These are phyloP conservation scores for Tagetes erecta DNA, from an alignment of 129 eudicot species.

Conservation along the genomic window DNA sequence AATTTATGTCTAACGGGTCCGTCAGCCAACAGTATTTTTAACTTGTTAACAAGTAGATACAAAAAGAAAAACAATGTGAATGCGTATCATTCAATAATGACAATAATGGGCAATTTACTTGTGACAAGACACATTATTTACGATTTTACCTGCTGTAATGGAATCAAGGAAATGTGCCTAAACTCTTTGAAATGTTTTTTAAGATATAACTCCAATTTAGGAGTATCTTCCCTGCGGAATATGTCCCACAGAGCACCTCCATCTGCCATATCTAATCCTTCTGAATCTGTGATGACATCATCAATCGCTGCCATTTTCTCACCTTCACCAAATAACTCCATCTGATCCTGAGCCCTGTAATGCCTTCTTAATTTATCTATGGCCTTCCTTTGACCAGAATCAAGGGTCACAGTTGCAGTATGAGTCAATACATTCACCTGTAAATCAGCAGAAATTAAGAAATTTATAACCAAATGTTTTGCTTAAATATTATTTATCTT, in stretches of 20 bases:
- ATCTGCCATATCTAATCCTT: constrained; percentile 25
- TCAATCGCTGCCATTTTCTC: background rate
- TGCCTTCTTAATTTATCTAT: constrained; percentile 29
- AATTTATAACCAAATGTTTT: background rate
- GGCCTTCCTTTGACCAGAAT: background rate
- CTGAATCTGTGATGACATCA: background rate
- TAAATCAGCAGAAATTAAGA: background rate
- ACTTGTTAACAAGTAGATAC: background rate
- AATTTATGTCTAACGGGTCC: background rate
- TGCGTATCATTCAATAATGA: too few relatives aligned
- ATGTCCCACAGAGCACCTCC: constrained; percentile 78
- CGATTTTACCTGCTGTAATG: constrained; percentile 44
- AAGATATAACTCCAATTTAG: constrained; percentile 60
- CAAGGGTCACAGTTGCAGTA: background rate
- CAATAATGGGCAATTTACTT: background rate
- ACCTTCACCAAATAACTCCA: constrained; percentile 30
- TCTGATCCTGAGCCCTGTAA: constrained; percentile 47
- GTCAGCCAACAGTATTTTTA: too few relatives aligned
- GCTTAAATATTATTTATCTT: background rate
- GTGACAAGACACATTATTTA: background rate
- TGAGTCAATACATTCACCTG: constrained; percentile 45
- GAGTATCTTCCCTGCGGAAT: constrained; percentile 64
- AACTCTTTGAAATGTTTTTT: constrained; percentile 57
- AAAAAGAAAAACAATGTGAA: background rate
- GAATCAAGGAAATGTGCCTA: constrained; percentile 46